Evolutionary conservation across 176 grass and related monocot genomes (phyloP).

Genomic region (Zizania latifolia): DNA sequence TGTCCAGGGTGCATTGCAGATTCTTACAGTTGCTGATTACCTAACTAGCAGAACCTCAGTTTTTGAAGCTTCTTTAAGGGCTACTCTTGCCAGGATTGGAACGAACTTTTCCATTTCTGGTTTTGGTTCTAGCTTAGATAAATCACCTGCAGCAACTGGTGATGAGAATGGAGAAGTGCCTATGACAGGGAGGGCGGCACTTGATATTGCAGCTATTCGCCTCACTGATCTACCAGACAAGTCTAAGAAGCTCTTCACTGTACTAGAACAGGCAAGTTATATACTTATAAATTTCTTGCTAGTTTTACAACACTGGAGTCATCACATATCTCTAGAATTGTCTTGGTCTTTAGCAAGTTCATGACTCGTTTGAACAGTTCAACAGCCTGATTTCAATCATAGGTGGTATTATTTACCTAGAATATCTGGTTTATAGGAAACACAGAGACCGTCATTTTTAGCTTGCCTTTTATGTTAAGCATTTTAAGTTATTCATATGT

Average conservation of each 20-base stretch:
- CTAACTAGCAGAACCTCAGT: constrained; percentile 81
- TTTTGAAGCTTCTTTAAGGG: constrained; percentile 98
- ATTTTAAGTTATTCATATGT: neutral
- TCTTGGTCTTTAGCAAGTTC: neutral
- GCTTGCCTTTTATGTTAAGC: neutral
- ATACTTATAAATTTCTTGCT: constrained; percentile 12
- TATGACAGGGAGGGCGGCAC: constrained; percentile 47
- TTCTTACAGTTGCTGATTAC: constrained; percentile 96
- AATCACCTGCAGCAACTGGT: constrained; percentile 27
- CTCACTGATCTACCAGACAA: constrained; percentile 90
- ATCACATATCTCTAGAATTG: neutral
- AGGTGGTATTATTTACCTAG: neutral
- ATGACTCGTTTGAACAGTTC: neutral
- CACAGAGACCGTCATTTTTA: neutral
- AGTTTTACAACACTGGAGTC: neutral
- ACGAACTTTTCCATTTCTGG: constrained; percentile 74
- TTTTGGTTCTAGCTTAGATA: constrained; percentile 49
- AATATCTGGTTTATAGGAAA: neutral
- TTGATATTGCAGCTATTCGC: constrained; percentile 80
- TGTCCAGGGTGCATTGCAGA: constrained; percentile 93
- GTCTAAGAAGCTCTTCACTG: constrained; percentile 76
- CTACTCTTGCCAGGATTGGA: constrained; percentile 89
- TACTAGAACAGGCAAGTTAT: constrained; percentile 75
- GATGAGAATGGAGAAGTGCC: constrained; percentile 46
- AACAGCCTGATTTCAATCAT: neutral